phyloP scores from a whole-genome alignment of 192 early-diverging fungal species.

The Umbelopsis ramanniana region DNA sequence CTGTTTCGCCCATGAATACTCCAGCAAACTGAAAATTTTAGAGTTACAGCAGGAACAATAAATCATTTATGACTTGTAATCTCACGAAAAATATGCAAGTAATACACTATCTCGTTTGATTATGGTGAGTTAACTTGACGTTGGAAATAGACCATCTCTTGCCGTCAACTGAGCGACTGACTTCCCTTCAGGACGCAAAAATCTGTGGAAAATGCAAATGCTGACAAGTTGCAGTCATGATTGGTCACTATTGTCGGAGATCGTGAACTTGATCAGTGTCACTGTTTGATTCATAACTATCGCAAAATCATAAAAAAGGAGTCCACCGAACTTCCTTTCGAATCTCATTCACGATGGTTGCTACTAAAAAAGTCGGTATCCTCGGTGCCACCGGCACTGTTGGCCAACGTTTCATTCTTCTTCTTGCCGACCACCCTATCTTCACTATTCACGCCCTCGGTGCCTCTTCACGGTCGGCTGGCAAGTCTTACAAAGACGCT shows the following conservation, averaged over 20 bases:
- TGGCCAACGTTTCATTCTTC: slow-evolving; percentile 94
- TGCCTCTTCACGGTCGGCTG: slow-evolving; percentile 89
- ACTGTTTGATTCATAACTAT: neutral
- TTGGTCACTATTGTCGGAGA: slow-evolving; percentile 18
- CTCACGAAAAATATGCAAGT: no score
- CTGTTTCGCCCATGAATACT: no score
- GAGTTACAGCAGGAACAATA: no score
- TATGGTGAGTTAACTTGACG: no score
- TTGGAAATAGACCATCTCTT: no score
- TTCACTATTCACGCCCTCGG: slow-evolving; percentile 90
- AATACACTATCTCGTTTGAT: no score
- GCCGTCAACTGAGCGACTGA: no score
- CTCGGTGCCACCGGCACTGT: slow-evolving; percentile 98
- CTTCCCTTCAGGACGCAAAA: no score
- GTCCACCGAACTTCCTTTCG: slow-evolving; percentile 2
- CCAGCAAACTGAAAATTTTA: no score
- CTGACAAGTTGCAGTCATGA: neutral
- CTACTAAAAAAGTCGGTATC: slow-evolving; percentile 73
- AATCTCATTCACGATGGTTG: slow-evolving; percentile 26
- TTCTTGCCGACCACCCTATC: slow-evolving; percentile 84
- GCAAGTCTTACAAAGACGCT: slow-evolving; percentile 80
- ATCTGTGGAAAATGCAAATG: no score
- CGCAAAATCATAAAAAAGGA: neutral
- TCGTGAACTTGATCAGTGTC: neutral
- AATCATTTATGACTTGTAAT: no score